phyloP scores from a whole-genome alignment of 1,284 basidiomycete genomes.

The Mycosarcoma maydis region DNA sequence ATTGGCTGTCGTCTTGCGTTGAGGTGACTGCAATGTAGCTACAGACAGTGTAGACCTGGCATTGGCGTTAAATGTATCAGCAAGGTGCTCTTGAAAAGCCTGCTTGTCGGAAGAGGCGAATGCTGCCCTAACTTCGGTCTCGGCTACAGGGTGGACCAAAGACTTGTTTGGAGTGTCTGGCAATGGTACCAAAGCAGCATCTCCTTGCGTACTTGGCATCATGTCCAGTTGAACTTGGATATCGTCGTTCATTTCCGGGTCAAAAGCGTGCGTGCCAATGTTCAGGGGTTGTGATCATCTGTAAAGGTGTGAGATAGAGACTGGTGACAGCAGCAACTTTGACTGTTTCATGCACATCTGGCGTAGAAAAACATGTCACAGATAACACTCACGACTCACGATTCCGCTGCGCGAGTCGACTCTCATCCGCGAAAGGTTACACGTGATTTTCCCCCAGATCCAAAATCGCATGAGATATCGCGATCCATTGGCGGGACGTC shows the following conservation, averaged over 20 bases:
- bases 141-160: not conserved
- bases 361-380: conserved; percentile 36
- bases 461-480: not conserved
- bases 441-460: conserved; percentile 18
- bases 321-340: not conserved
- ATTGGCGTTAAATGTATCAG: too few relatives aligned
- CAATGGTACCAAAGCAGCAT: conserved; percentile 18
- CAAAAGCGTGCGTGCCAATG: not conserved
- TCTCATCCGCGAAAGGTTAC: conserved; percentile 8
- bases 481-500: not conserved
- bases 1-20: conserved; percentile 7
- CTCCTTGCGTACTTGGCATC: not conserved
- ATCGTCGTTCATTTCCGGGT: not conserved
- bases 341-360: not conserved
- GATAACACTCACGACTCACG: conserved; percentile 31
- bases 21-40: conserved; percentile 19
- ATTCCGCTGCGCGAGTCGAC: conserved; percentile 8
- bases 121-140: not conserved
- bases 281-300: not conserved
- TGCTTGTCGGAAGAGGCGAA: not conserved
- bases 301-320: not conserved
- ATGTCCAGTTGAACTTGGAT: not conserved
- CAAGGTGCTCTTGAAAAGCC: not conserved
- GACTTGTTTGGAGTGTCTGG: conserved; percentile 22
- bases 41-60: too few relatives aligned